Conservation (phyloP, 1,139 yeast genomes). For the Hanseniaspora gamundiae region DNA sequence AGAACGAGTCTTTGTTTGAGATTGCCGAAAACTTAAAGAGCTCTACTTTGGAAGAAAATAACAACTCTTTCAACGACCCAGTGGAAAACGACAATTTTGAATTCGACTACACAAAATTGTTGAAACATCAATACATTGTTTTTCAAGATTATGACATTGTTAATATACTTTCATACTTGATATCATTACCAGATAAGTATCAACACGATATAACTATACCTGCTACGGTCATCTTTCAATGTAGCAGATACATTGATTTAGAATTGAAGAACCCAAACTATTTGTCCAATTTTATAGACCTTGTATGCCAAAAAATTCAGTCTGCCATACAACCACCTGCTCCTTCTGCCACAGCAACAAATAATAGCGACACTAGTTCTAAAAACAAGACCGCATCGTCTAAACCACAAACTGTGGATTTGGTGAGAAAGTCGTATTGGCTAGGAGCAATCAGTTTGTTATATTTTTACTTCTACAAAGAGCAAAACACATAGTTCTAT, state of each 20-base stretch:
- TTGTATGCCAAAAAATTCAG: background rate
- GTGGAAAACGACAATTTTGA: background rate
- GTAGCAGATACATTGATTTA: conserved; percentile 36
- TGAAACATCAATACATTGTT: conserved; percentile 32
- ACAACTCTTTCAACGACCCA: background rate
- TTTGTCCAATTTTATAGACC: background rate
- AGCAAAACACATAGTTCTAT: conserved; percentile 24
- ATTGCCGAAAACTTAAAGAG: background rate
- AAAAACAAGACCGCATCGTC: no score
- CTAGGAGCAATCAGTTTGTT: conserved; percentile 53
- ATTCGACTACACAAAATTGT: conserved; percentile 24
- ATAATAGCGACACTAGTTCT: no score
- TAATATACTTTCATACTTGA: conserved; percentile 42
- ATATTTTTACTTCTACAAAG: conserved; percentile 50
- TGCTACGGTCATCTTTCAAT: conserved; percentile 56
- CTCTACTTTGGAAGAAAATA: conserved; percentile 13
- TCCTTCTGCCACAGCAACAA: background rate
- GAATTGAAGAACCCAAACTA: conserved; percentile 1
- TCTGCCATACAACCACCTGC: background rate
- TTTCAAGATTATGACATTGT: conserved; percentile 62
- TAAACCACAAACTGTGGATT: conserved; percentile 42
- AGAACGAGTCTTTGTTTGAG: background rate
- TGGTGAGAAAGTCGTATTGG: conserved; percentile 64
- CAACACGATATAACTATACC: conserved; percentile 51
- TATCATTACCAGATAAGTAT: conserved; percentile 32